Conservation (phyloP, 2,329 filamentous ascomycete species). For the Sphaerulina musiva region DNA sequence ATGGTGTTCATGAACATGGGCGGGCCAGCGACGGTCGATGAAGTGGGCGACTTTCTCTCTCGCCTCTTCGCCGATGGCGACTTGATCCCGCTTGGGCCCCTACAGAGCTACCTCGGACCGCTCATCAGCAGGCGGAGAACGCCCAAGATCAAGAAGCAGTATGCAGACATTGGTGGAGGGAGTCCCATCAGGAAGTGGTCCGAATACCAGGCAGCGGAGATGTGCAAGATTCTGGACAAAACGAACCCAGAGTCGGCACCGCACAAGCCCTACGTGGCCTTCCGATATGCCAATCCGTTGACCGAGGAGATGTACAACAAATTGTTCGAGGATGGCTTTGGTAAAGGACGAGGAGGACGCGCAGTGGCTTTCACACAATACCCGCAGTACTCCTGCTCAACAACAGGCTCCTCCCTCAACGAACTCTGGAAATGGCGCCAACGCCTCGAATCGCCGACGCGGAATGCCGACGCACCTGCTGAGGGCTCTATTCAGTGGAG, state of each 20-base stretch:
- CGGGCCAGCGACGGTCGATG: slow-evolving; percentile 77
- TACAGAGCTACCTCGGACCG: slow-evolving; percentile 86
- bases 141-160: slow-evolving; percentile 94
- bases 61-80: slow-evolving; percentile 91
- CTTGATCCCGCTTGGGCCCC: slow-evolving; percentile 85
- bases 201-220: slow-evolving; percentile 84
- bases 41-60: slow-evolving; percentile 85
- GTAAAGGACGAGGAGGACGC: slow-evolving; percentile 78
- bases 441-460: slow-evolving; percentile 56
- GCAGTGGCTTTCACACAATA: slow-evolving; percentile 98
- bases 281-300: slow-evolving; percentile 86
- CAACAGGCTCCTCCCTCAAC: slow-evolving; percentile 90
- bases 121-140: slow-evolving; percentile 80
- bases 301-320: slow-evolving; percentile 89
- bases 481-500: slow-evolving; percentile 82
- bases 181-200: slow-evolving; percentile 98
- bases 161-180: slow-evolving; percentile 90
- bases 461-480: slow-evolving; percentile 44
- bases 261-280: slow-evolving; percentile 95
- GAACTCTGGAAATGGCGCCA: slow-evolving; percentile 97
- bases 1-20: slow-evolving; percentile 99
- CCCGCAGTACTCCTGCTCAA: slow-evolving; percentile 96
- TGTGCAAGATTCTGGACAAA: slow-evolving; percentile 94
- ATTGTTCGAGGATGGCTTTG: slow-evolving; percentile 82
- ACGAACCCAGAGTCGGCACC: slow-evolving; percentile 89